Conservation (phyloP, 139 green algal species). For the Axilococcus clingmanii region DNA sequence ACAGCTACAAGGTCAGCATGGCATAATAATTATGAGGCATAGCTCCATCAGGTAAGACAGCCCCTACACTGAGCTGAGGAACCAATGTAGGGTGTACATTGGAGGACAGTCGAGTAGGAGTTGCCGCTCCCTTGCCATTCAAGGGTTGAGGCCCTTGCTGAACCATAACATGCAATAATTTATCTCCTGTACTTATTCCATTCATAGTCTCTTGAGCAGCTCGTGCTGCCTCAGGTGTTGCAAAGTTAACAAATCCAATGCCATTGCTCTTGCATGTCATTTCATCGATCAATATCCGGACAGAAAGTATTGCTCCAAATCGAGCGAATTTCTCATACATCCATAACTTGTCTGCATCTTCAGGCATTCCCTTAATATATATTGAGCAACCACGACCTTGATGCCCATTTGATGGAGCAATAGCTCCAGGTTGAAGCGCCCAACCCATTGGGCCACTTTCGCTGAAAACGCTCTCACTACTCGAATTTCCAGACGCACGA, state of each 20-base stretch:
- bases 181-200: conserved; percentile 28
- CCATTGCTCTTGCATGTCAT: conserved; percentile 29
- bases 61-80: too few relatives aligned
- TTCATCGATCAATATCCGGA: conserved; percentile 39
- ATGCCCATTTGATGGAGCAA: background rate
- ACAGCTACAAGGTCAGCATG: too few relatives aligned
- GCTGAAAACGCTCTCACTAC: too few relatives aligned
- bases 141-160: conserved; percentile 15
- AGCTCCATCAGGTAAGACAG: too few relatives aligned
- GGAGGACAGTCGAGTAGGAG: background rate
- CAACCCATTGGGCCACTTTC: background rate
- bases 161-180: conserved; percentile 37
- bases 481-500: too few relatives aligned
- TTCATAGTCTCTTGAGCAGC: conserved; percentile 36
- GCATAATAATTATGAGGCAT: too few relatives aligned
- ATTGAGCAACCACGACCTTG: conserved; percentile 14
- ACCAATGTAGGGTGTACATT: too few relatives aligned
- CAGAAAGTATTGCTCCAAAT: conserved; percentile 44
- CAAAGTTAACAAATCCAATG: conserved; percentile 62
- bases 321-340: conserved; percentile 68
- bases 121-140: background rate
- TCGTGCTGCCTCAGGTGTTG: conserved; percentile 19
- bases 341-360: conserved; percentile 46
- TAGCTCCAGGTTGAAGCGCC: too few relatives aligned
- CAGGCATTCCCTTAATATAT: conserved; percentile 55